Evolutionary conservation across 768 basidiomycete species (phyloP).

Genomic region (Mycena crocata): DNA sequence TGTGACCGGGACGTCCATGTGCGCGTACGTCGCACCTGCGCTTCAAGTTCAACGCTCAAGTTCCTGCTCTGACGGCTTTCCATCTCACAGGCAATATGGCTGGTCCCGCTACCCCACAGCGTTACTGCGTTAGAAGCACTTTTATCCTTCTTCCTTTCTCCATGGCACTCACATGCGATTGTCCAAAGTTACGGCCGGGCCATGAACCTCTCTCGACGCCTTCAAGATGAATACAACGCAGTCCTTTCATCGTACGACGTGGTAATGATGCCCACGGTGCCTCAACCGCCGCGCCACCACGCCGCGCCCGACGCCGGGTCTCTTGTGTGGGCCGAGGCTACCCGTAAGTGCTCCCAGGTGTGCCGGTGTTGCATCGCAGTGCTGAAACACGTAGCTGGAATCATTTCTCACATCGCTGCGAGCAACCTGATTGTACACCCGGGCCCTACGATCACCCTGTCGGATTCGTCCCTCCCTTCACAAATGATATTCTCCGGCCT

Average conservation of each 20-base stretch:
- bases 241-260: slow-evolving; percentile 23
- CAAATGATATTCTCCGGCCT: slow-evolving; percentile 26
- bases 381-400: slow-evolving; percentile 11
- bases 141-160: not conserved
- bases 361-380: not conserved
- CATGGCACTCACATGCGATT: not conserved
- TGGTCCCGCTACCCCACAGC: slow-evolving; percentile 28
- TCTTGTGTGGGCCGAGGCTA: slow-evolving; percentile 18
- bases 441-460: slow-evolving; percentile 48
- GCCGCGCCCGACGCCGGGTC: slow-evolving; percentile 22
- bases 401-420: slow-evolving; percentile 27
- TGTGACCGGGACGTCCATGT: slow-evolving; percentile 29
- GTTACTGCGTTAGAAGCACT: slow-evolving; percentile 16
- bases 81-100: slow-evolving; percentile 12
- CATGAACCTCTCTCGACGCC: slow-evolving; percentile 28
- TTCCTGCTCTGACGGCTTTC: not conserved
- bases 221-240: slow-evolving; percentile 31
- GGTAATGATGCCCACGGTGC: slow-evolving; percentile 33
- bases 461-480: slow-evolving; percentile 45
- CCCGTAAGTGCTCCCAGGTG: not conserved
- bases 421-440: slow-evolving; percentile 48
- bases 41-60: not conserved
- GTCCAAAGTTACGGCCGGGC: slow-evolving; percentile 23
- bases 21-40: slow-evolving; percentile 28
- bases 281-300: slow-evolving; percentile 31